phyloP scores from a whole-genome alignment of 2,329 filamentous ascomycete genomes.

The Aspergillus sp. region DNA sequence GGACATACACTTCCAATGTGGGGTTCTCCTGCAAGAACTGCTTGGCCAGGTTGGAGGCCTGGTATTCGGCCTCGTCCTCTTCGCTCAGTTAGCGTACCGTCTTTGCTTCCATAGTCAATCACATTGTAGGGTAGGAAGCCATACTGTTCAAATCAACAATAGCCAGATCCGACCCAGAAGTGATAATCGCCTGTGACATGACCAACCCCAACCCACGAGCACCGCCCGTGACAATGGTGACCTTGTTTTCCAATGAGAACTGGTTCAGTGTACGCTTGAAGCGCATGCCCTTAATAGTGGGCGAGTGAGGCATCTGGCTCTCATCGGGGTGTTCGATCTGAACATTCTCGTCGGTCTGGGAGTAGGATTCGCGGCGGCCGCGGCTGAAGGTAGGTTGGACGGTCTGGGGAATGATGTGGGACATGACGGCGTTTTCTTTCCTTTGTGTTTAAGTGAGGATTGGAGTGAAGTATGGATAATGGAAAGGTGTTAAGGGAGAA shows the following conservation, averaged over 20 bases:
- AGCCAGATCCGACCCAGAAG: constrained; percentile 78
- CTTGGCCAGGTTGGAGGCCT: constrained; percentile 64
- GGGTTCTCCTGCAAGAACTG: constrained; percentile 75
- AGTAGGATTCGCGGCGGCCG: constrained; percentile 23
- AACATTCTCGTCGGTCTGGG: constrained; percentile 71
- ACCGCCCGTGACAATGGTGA: constrained; percentile 81
- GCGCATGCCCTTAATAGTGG: constrained; percentile 55
- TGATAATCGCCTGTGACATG: constrained; percentile 85
- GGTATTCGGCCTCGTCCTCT: constrained; percentile 77
- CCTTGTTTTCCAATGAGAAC: constrained; percentile 78
- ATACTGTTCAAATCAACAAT: constrained; percentile 89
- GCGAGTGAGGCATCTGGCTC: constrained; percentile 60
- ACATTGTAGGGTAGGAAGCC: constrained; percentile 16
- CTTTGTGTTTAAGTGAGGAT: neutral
- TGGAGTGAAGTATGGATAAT: neutral
- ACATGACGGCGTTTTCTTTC: neutral
- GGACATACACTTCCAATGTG: constrained; percentile 54
- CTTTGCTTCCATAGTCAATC: too few relatives aligned
- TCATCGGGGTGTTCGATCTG: constrained; percentile 71
- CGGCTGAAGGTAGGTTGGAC: neutral
- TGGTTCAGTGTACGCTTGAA: constrained; percentile 68
- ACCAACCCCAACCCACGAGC: constrained; percentile 82
- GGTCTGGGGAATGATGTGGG: neutral
- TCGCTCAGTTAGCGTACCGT: constrained; percentile 6
- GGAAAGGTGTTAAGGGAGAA: neutral